Conservation (phyloP, 331 rosid species). For the Malus hybrid region DNA sequence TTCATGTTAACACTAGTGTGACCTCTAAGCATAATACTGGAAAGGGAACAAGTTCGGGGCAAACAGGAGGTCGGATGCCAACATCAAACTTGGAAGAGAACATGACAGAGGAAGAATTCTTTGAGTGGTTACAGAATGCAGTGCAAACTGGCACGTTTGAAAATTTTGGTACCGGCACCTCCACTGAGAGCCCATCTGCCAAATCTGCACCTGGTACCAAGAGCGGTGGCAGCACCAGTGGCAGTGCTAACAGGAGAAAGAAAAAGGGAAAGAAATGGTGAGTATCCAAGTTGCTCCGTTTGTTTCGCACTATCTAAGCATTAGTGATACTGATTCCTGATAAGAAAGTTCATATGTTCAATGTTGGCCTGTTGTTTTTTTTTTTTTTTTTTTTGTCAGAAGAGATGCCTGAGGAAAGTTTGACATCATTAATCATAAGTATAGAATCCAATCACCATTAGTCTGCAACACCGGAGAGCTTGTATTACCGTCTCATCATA, state of each 20-base stretch:
- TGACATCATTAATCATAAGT: constrained; percentile 14
- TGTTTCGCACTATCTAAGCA: not conserved
- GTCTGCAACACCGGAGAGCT: constrained; percentile 1
- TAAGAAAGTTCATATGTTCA: constrained; percentile 5
- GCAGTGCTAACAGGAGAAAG: constrained; percentile 54
- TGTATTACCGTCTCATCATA: constrained; percentile 34
- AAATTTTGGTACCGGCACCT: constrained; percentile 30
- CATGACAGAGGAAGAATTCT: constrained; percentile 88
- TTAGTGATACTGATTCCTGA: not conserved
- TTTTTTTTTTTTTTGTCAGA: not conserved
- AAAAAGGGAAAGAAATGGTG: constrained; percentile 77
- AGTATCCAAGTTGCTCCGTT: constrained; percentile 3
- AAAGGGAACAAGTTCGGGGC: constrained; percentile 77
- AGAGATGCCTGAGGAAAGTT: constrained; percentile 25
- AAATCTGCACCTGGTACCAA: constrained; percentile 51
- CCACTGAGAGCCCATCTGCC: constrained; percentile 54
- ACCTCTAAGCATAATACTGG: constrained; percentile 56
- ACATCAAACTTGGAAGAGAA: constrained; percentile 57
- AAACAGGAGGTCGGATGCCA: constrained; percentile 61
- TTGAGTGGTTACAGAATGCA: constrained; percentile 89
- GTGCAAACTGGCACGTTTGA: constrained; percentile 64
- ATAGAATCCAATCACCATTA: not conserved
- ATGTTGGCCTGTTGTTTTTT: constrained; percentile 3
- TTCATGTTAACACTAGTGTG: constrained; percentile 85
- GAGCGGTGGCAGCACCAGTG: constrained; percentile 24